Conservation (phyloP, 2,329 filamentous ascomycete genomes). For the Madurella fahalii region DNA sequence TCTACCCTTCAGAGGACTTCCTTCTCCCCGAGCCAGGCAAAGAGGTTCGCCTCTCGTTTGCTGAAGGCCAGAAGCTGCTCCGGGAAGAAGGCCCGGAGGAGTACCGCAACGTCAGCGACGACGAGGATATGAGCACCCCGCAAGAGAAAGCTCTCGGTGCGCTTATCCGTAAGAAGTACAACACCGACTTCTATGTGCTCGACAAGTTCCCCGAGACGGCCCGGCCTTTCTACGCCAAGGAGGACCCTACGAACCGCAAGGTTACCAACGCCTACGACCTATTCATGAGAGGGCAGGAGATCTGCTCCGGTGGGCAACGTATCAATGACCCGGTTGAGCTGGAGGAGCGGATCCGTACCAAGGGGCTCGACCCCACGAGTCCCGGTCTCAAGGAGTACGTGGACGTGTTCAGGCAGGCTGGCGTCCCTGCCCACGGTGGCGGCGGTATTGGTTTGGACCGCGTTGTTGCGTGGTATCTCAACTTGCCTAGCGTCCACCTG, state of each 20-base stretch:
- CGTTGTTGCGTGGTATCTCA: constrained; percentile 66
- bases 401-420: constrained; percentile 73
- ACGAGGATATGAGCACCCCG: constrained; percentile 75
- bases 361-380: constrained; percentile 74
- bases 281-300: constrained; percentile 90
- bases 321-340: constrained; percentile 76
- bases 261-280: constrained; percentile 73
- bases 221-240: constrained; percentile 89
- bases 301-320: constrained; percentile 87
- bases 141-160: constrained; percentile 87
- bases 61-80: constrained; percentile 72
- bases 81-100: constrained; percentile 68
- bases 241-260: constrained; percentile 61
- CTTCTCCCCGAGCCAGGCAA: constrained; percentile 70
- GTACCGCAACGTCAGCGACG: constrained; percentile 63
- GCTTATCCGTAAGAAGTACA: constrained; percentile 81
- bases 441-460: constrained; percentile 88
- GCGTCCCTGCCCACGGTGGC: constrained; percentile 84
- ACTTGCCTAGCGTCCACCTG: constrained; percentile 56
- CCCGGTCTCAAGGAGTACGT: constrained; percentile 85
- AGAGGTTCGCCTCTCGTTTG: constrained; percentile 72
- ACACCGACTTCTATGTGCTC: constrained; percentile 93
- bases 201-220: constrained; percentile 92
- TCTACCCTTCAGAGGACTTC: constrained; percentile 75
- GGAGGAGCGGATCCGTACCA: constrained; percentile 69